Evolutionary conservation across 495 filamentous ascomycete species (phyloP).

Genomic region (Penicillium robsamsonii): DNA sequence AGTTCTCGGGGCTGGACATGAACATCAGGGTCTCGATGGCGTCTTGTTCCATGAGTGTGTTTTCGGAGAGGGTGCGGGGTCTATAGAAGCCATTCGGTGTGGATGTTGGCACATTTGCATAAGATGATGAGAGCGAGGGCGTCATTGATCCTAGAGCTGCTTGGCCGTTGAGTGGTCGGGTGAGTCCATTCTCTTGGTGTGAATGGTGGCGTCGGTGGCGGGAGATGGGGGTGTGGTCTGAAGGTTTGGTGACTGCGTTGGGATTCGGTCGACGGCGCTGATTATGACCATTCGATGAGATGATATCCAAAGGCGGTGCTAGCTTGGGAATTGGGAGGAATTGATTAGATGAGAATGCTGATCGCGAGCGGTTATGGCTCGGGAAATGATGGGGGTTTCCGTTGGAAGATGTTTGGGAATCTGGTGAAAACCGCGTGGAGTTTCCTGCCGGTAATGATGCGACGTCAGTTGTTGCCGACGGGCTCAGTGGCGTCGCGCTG

Average conservation of each 20-base stretch:
- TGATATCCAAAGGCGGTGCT: conserved; percentile 61
- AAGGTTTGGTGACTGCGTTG: conserved; percentile 28
- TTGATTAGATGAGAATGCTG: conserved; percentile 23
- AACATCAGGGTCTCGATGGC: conserved; percentile 84
- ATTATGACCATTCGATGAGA: conserved; percentile 26
- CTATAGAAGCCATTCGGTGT: conserved; percentile 27
- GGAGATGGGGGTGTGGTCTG: conserved; percentile 22
- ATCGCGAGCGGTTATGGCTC: conserved; percentile 23
- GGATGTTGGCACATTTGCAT: conserved; percentile 22
- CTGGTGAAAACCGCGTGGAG: conserved; percentile 12
- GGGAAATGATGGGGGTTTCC: conserved; percentile 9
- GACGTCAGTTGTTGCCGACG: conserved; percentile 9
- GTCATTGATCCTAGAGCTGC: conserved; percentile 31
- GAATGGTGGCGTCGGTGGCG: conserved; percentile 42
- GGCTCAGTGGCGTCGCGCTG: conserved; percentile 19
- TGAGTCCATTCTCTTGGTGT: conserved; percentile 30
- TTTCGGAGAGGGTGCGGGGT: conserved; percentile 58
- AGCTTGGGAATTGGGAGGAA: conserved; percentile 36
- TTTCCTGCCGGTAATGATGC: conserved; percentile 11
- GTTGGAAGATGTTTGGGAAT: conserved; percentile 10
- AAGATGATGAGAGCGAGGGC: conserved; percentile 34
- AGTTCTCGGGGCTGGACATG: conserved; percentile 83
- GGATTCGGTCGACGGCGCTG: conserved; percentile 43
- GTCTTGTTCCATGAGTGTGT: conserved; percentile 74
- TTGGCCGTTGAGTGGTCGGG: conserved; percentile 20